Evolutionary conservation across 768 basidiomycete species (phyloP), one percentile per base, ranked within the genome.

Genomic region (Mycena galopus): DNA sequence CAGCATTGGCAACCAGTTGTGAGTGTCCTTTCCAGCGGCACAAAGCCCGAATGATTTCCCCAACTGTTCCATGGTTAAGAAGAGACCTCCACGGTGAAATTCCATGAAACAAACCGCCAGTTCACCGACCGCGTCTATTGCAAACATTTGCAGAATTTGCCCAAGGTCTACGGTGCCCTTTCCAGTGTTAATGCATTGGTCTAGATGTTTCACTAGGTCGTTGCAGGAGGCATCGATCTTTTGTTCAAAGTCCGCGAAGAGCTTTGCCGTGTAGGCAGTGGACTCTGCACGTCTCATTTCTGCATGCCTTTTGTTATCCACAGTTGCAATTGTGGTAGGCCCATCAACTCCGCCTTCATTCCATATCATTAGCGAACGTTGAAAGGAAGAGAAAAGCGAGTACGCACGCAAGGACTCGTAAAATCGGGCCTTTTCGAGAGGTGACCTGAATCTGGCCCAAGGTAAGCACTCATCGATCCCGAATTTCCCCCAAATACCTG

Each of bases 281-380:
- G 63, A 65, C 57, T 71, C 69, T 2, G 69, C 69, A 27, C 64
- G 69, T 21, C 69, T 1, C 25, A 65, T 71, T 50, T 71, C 69
- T 2, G 57, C 57, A 37, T 71, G 69, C 9, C 19, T 16, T 35
- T 71, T 65, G 39, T 71, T 71, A 33, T 71, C 69, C 19, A 71
- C n/a, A 6, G 69, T 71, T 17, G 69, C 53, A 56, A 71, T 35
- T 5, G 50, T 33, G 12, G 25, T 71, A 16, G 56, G 63, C 23
- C 63, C 69, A 27, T 71, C 63, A 37, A 21, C 1, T 9, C 64
- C 69, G n/a, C 63, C 68, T 69, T n/a, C 3, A 14, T 4, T n/a
- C 9, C 29, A 16, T 55, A 8, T 16, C 6, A 3, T 56, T 21
- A 23, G 1, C 1, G 14, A 27, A 17, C 19, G 17, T 7, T 7